Evolutionary conservation across 805 yeast genomes (phyloP).

Genomic region (Metschnikowia reukaufii): DNA sequence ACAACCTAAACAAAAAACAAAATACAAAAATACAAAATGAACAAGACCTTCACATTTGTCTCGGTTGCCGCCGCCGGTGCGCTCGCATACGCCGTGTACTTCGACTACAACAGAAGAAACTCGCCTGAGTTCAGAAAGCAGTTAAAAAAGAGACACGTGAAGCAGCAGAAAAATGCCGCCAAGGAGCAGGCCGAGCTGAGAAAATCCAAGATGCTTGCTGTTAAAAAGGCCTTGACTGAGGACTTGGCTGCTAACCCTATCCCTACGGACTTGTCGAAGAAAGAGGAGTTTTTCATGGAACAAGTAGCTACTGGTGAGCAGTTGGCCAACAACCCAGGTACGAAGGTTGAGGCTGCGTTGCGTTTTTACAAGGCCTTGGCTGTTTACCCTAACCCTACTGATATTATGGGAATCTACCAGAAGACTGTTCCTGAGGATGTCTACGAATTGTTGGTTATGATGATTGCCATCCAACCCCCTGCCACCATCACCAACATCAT

Average conservation of each 20-base stretch:
- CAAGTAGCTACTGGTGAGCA: slow-evolving; percentile 87
- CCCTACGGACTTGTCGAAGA: slow-evolving; percentile 65
- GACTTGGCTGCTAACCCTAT: slow-evolving; percentile 73
- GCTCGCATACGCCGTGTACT: slow-evolving; percentile 78
- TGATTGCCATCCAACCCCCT: slow-evolving; percentile 92
- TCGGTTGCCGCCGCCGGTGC: slow-evolving; percentile 53
- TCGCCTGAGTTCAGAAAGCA: slow-evolving; percentile 77
- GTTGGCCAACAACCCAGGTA: slow-evolving; percentile 61
- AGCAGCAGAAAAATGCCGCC: slow-evolving; percentile 58
- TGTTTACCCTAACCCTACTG: slow-evolving; percentile 94
- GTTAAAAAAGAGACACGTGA: slow-evolving; percentile 61
- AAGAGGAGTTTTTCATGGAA: slow-evolving; percentile 76
- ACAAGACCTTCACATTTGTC: slow-evolving; percentile 33
- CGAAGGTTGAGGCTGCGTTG: slow-evolving; percentile 80
- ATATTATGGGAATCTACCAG: slow-evolving; percentile 85
- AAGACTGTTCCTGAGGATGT: slow-evolving; percentile 80
- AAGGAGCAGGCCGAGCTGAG: slow-evolving; percentile 56
- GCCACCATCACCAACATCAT: slow-evolving; percentile 69
- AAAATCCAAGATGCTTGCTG: slow-evolving; percentile 57
- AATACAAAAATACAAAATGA: slow-evolving; percentile 20
- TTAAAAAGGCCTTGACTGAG: slow-evolving; percentile 59
- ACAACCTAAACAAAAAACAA: not conserved
- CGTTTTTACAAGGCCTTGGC: slow-evolving; percentile 90
- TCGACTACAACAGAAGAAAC: slow-evolving; percentile 89
- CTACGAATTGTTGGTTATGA: slow-evolving; percentile 78